Evolutionary conservation across 805 yeast species (phyloP), one percentile per base, ranked within the genome.

Genomic region (Ogataea saltuana): DNA sequence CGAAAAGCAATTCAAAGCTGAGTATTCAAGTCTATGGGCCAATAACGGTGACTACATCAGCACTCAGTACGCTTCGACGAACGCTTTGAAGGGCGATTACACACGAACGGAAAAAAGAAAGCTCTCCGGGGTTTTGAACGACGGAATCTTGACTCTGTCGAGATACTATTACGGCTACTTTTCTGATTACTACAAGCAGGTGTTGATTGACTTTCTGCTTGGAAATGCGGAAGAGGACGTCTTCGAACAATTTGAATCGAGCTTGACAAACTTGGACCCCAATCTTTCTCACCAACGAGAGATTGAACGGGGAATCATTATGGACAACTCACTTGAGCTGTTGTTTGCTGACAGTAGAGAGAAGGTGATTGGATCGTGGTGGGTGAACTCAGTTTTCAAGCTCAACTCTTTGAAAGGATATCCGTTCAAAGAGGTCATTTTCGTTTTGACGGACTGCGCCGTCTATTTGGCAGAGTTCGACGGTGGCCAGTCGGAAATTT

Each of bases 31-130:
- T 32, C 34, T 72, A 9, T 81, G 87, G 87, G 87, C 87, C 2
- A 84, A 81, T 54, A 80, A 81, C 55, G 87, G 86, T 1, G 86
- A 81, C 54, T 78, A 75, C 16, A 76, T 81, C 19, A 79, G 85
- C 9, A 78, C 72, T 35, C 83, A 80, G 47, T 81, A 81, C 54
- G 76, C 82, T 3, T 74, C 78, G 4, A 78, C 83, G 1, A 74
- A 72, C 55, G 83, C 82, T 0, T 58, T 78, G 45, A 73, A 72
- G 47, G 76, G 76, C 6, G 78, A 72, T 41, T 72, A 59, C 47
- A 73, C 76, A 1, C 50, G 78, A 44, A 69, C 73, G 1, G 61
- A 68, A 12, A 64, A 68, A 44, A 58, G 78, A 33, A 67, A 68
- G 38, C 65, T 70, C 41, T 52, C 60, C 22, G 77, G 78, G 0